Evolutionary conservation across 2,329 filamentous ascomycete species (phyloP), one percentile per base, ranked within the genome.

Genomic region (Pseudogymnoascus sp.): DNA sequence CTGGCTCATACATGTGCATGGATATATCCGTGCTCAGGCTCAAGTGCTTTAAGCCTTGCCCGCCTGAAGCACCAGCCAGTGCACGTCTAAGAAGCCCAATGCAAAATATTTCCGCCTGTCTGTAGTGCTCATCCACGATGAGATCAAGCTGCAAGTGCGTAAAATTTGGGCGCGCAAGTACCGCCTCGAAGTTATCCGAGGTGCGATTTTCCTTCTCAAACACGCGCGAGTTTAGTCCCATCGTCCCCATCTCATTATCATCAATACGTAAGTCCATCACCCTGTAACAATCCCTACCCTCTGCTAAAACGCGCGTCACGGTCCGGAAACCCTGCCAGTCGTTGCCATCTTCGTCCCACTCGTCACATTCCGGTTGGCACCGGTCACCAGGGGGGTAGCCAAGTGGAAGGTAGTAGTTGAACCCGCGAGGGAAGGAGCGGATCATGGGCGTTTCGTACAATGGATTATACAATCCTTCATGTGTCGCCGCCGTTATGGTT

Each of bases 381-480:
- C 21, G 21, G 21, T 23, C 21, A 23, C 3, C 21, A 23, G 21
- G 21, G 21, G 21, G 21, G 21, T 23, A 23, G 21, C 21, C 21
- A 23, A 23, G 3, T 4, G 10, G 56, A 28, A 28, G 5, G 64
- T 23, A 74, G 63, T 79, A 78, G 23, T 74, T 74, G 38, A 80
- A 77, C 3, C 75, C 74, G 1, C 64, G 56, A 0, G 76, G 76
- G 11, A 80, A 73, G 2, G 72, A 70, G 5, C 77, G 75, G 31
- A 78, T 76, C 68, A 76, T 76, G 1, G 78, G 78, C 0, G 78
- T 79, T 18, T 75, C 65, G 60, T 79, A 79, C 0, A 73, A 63
- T 0, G 78, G 78, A 0, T 63, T 59, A n/a, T 74, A 72, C 0
- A 74, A 63, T 46, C 69, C 67, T 0, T 75, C 75, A 65, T 79